Evolutionary conservation across 441 rosid genomes (phyloP), one percentile per base, ranked within the genome.

Genomic region (Syzygium syzygioides): DNA sequence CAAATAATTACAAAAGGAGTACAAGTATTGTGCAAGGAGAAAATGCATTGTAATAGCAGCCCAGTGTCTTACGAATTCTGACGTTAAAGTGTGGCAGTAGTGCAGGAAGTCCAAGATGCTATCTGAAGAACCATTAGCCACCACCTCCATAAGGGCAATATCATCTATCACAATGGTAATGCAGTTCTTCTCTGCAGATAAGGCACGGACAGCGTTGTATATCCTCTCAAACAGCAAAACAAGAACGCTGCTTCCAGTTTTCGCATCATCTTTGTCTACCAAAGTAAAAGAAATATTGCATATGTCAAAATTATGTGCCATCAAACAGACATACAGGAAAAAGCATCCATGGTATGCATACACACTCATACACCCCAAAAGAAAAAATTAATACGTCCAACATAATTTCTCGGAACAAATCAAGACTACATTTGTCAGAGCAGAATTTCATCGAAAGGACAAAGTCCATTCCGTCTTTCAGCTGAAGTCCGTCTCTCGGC

Each of bases 101-200:
- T 95, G 99, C 87, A 98, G 87, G 93, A 98, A 96, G 94, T 95
- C 93, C 86, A 97, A 89, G 87, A 96, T 94, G 86, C 91, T 91
- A 88, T 95, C 94, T 41, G 94, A 94, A 86, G 92, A 94, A 48
- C 98, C 95, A 85, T 92, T 90, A 79, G 94, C 94, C 87, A 97
- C 95, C 86, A 96, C 95, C 96, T 95, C 99, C 93, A 95, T 91
- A 23, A 96, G 95, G 89, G 98, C 95, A 88, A 96, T 89, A 88
- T 98, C 99, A 93, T 97, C 99, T 55, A 96, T 94, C 97, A 98
- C 94, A 87, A 98, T 89, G n/a, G 96, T 95, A 55, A 93, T 91
- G 37, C 86, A 86, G 55, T 91, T 92, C 89, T 91, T 91, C 23
- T 91, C 90, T 18, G 91, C 94, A 55, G 96, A 91, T 88, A 95